phyloP scores from a whole-genome alignment of 129 eudicot species.

The Saposhnikovia divaricata region DNA sequence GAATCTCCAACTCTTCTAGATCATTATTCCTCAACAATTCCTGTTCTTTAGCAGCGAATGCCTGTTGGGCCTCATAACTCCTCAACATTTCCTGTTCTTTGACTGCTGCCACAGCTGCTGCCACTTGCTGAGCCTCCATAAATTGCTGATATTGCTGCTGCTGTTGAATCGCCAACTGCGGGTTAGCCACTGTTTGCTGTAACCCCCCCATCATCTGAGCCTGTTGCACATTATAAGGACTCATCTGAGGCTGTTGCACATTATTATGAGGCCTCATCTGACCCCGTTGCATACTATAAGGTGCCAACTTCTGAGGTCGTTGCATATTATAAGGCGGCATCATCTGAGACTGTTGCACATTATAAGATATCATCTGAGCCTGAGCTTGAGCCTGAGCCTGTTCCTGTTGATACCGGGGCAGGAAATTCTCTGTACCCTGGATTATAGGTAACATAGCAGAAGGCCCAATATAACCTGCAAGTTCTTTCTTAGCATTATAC shows the following conservation, averaged over 20 bases:
- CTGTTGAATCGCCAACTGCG: constrained; percentile 27
- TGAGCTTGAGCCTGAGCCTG: constrained; percentile 12
- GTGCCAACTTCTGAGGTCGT: background rate
- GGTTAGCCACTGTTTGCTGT: background rate
- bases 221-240: constrained; percentile 34
- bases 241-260: constrained; percentile 28
- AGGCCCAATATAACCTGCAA: constrained; percentile 56
- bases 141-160: constrained; percentile 44
- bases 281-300: constrained; percentile 10
- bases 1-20: background rate
- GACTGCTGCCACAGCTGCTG: constrained; percentile 21
- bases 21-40: constrained; percentile 22
- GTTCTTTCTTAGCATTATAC: constrained; percentile 45
- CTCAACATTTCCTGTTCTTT: constrained; percentile 36
- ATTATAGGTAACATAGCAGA: constrained; percentile 54
- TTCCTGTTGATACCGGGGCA: constrained; percentile 15
- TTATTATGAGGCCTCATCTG: constrained; percentile 27
- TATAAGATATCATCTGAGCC: background rate
- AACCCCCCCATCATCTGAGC: constrained; percentile 2
- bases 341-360: constrained; percentile 19
- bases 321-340: constrained; percentile 33
- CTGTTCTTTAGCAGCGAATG: constrained; percentile 28
- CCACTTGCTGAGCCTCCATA: constrained; percentile 37
- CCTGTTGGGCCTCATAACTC: background rate
- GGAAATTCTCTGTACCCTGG: constrained; percentile 36